Base-by-base conservation (phyloP, 169 alveolate species). In the Cryptosporidium meleagridis region DNA sequence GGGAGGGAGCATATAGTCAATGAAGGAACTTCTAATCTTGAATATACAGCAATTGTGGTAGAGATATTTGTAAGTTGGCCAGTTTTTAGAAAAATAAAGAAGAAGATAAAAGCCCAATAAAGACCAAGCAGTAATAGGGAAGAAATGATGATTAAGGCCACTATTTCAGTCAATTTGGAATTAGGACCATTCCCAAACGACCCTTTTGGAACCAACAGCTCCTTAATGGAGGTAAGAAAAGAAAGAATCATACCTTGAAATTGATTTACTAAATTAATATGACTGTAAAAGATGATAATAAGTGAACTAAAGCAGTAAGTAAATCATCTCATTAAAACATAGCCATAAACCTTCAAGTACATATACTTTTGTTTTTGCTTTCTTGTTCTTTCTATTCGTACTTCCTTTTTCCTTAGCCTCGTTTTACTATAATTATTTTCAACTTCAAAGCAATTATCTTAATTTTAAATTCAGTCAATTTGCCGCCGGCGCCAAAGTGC, bases 1-100 rank as follows among this genome's bases (percentile, higher is more conserved):
- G 89, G 75, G n/a, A 80, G 68, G n/a, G 89, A 65, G 67, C 89
- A 80, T 23, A 80, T 62, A 29, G 89, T 53, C 75, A 80, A 62
- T 21, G 89, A 80, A 7, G 89, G 89, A 44, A 33, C 89, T 29
- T 80, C 89, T 39, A 80, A 45, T 23, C 68, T 37, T 10, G 89
- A 80, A 51, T 80, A 80, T 23, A 65, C 35, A 8, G 89, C 89
- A n/a, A 80, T 80, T 35, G 89, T 62, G 12, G 89, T 80, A 41
- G 89, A 80, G 1, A 80, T 23, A 48, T 80, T 80, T 2, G 73
- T 80, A 21, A 80, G 68, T 68, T 80, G 89, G 7, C 89, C 89
- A 23, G 89, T 80, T 26, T 80, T 59, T 39, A 80, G 37, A 31
- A 80, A 80, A 18, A 80, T 80, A 35, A 80, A 80, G 9, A 80